phyloP scores from a whole-genome alignment of 2,329 filamentous ascomycete genomes.

The Ceratocystis colombiana region DNA sequence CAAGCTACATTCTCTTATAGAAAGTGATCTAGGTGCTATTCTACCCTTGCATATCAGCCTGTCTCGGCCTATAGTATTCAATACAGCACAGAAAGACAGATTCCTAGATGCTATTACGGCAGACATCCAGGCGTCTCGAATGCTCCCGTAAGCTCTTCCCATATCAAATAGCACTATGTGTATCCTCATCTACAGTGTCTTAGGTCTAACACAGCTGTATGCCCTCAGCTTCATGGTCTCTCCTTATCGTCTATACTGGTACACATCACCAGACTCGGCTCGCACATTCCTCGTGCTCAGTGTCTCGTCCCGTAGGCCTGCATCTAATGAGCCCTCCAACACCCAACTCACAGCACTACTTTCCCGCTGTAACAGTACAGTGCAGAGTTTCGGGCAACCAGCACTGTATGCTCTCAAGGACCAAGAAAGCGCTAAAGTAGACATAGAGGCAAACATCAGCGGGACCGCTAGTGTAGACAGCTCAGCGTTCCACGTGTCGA shows the following conservation, averaged over 20 bases:
- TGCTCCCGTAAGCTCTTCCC: slow-evolving; percentile 2
- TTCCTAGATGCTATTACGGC: slow-evolving; percentile 52
- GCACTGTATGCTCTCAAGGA: slow-evolving; percentile 50
- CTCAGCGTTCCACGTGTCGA: slow-evolving; percentile 71
- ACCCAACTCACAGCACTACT: slow-evolving; percentile 55
- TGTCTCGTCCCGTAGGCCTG: slow-evolving; percentile 35
- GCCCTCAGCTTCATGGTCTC: slow-evolving; percentile 35
- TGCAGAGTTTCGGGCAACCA: slow-evolving; percentile 53
- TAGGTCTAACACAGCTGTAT: slow-evolving; percentile 32
- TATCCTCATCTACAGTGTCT: background rate
- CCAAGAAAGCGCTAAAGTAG: slow-evolving; percentile 19
- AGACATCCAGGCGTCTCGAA: slow-evolving; percentile 31
- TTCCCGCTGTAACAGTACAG: slow-evolving; percentile 53
- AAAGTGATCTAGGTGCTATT: slow-evolving; percentile 65
- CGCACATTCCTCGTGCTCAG: slow-evolving; percentile 78
- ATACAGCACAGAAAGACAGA: slow-evolving; percentile 56
- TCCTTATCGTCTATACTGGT: slow-evolving; percentile 39
- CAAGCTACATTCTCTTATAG: slow-evolving; percentile 58
- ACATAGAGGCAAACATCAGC: slow-evolving; percentile 17
- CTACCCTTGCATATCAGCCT: slow-evolving; percentile 84
- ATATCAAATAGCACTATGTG: background rate
- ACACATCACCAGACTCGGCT: slow-evolving; percentile 46
- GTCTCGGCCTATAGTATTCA: slow-evolving; percentile 67
- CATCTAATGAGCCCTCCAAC: slow-evolving; percentile 31
- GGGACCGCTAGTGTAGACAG: slow-evolving; percentile 26